phyloP scores from a whole-genome alignment of 345 rosid species.

The Stellera chamaejasme region DNA sequence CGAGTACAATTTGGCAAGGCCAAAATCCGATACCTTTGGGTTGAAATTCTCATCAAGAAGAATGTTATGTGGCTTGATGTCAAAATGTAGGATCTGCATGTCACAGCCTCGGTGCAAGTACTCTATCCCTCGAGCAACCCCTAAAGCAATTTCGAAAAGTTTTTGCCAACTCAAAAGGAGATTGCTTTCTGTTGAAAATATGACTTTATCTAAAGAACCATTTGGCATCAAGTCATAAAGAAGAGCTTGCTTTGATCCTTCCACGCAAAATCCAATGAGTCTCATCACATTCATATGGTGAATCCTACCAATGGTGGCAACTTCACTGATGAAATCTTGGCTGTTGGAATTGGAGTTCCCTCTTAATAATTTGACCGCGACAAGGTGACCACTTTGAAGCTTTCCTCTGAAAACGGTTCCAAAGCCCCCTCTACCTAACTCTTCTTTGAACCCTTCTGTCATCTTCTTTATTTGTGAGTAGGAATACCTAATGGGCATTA shows the following conservation, averaged over 20 bases:
- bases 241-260: slow-evolving; percentile 15
- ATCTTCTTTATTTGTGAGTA: slow-evolving; percentile 2
- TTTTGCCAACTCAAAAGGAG: slow-evolving; percentile 14
- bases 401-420: slow-evolving; percentile 6
- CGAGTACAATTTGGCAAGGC: slow-evolving; percentile 22
- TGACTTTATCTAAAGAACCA: slow-evolving; percentile 23
- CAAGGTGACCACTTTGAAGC: slow-evolving; percentile 4
- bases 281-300: slow-evolving; percentile 23
- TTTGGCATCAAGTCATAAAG: slow-evolving; percentile 22
- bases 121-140: slow-evolving; percentile 21
- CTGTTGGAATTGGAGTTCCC: slow-evolving; percentile 3
- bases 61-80: slow-evolving; percentile 21
- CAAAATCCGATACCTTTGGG: slow-evolving; percentile 25
- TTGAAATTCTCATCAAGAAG: slow-evolving; percentile 10
- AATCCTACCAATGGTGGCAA: slow-evolving; percentile 20
- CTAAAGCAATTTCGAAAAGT: slow-evolving; percentile 13
- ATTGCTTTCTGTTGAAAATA: slow-evolving; percentile 1
- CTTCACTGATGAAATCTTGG: slow-evolving; percentile 13
- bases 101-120: slow-evolving; percentile 27
- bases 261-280: slow-evolving; percentile 18
- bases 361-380: neutral
- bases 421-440: slow-evolving; percentile 10
- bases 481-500: slow-evolving; percentile 3
- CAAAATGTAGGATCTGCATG: slow-evolving; percentile 22
- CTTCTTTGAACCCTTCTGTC: neutral